Evolutionary conservation across 2,329 filamentous ascomycete species (phyloP), one percentile per base, ranked within the genome.

Genomic region (Penicillium glabrum): DNA sequence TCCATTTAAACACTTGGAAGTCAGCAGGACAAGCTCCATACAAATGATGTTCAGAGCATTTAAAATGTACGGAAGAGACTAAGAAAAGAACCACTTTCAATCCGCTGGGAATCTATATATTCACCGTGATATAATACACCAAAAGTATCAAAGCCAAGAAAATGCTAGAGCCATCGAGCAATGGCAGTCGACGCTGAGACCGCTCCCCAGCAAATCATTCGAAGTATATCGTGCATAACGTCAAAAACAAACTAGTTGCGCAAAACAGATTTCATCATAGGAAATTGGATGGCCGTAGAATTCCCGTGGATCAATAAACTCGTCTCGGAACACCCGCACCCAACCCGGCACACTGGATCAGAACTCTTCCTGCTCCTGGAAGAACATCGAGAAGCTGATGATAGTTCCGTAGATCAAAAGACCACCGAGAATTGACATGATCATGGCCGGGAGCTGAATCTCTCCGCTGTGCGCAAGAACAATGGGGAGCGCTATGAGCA

Each of bases 301-400:
- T 13, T 26, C 10, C 33, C 29, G 21, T 46, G 14, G 23, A 27
- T 11, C 33, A 37, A 50, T 23, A 46, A 50, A 19, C 8, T 41
- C 16, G 35, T 11, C 46, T 39, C 29, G 33, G 50, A 53, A 49
- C 53, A 23, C 47, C 23, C 45, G 14, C 24, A 57, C 41, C 51
- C 37, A 49, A 44, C 23, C 37, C 33, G 19, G 19, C 19, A 23
- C 3, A 16, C 23, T 21, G 29, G 35, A 59, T 71, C 61, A 98
- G 75, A 98, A 99, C 68, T 98, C 95, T 72, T 96, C 90, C 74
- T 98, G 92, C 77, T 98, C 93, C 74, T 93, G 89, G 82, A 99
- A 99, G 80, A 98, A 99, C 87, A 97, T 90, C 64, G 90, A 89
- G 77, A 99, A 99, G 79, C 90, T 95, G 78, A 99, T 96, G 73